These are phyloP conservation scores for Suillus fuscotomentosus DNA, from an alignment of 768 basidiomycete genomes.

Conservation along the genomic window DNA sequence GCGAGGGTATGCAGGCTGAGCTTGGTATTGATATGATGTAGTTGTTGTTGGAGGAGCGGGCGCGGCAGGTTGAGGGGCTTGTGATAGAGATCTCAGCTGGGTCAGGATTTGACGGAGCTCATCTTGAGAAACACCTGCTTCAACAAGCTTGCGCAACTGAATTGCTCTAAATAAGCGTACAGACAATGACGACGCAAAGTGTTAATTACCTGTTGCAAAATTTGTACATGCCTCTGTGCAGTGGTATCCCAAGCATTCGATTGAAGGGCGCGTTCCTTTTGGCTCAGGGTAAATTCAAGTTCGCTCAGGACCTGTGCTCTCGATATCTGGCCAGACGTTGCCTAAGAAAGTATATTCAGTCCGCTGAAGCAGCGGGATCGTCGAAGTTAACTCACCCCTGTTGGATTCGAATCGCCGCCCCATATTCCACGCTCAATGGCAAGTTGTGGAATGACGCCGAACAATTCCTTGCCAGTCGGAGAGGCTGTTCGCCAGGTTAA, in stretches of 20 bases:
- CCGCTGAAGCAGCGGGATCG: not conserved
- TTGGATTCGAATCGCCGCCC: conserved; percentile 50
- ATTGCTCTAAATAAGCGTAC: conserved; percentile 10
- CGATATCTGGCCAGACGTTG: conserved; percentile 51
- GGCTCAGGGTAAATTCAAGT: conserved; percentile 76
- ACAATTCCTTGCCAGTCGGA: conserved; percentile 78
- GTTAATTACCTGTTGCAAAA: conserved; percentile 74
- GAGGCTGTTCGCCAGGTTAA: conserved; percentile 91
- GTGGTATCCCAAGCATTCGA: conserved; percentile 69
- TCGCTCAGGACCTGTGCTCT: conserved; percentile 81
- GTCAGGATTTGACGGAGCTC: conserved; percentile 75
- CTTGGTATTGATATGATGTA: conserved; percentile 28
- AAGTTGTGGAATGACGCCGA: conserved; percentile 75
- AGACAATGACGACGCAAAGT: conserved; percentile 1
- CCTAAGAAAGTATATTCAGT: conserved; percentile 23
- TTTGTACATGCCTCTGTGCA: conserved; percentile 69
- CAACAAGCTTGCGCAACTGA: conserved; percentile 70
- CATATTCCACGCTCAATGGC: conserved; percentile 85
- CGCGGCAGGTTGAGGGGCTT: conserved; percentile 40
- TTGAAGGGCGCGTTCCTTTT: conserved; percentile 75
- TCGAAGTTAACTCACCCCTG: conserved; percentile 36
- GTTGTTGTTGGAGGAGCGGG: conserved; percentile 21
- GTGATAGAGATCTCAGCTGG: conserved; percentile 65
- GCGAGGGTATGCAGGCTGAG: conserved; percentile 27
- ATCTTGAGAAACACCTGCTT: conserved; percentile 76